Base-by-base conservation (phyloP, 2,329 filamentous ascomycete genomes). In the Talaromyces atroroseus region DNA sequence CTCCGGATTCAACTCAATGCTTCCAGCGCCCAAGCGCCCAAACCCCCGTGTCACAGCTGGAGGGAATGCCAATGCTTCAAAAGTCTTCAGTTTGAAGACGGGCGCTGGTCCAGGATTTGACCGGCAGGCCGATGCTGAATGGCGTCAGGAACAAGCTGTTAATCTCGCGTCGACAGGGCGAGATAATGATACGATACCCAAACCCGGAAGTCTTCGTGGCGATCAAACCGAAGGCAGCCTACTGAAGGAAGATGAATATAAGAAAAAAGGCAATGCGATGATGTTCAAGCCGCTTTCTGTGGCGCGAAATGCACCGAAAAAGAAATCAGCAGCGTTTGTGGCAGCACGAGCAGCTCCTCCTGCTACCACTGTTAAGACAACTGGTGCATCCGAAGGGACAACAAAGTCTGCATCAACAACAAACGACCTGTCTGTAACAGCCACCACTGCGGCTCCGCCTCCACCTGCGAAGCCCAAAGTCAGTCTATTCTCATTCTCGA, bases 231-330 rank as follows among this genome's bases (percentile, higher is more conserved):
- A 60, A 20, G 47, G 46, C 16, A 48, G 51, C 23, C 45, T 60
- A 49, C 57, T 51, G 32, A 61, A 59, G 44, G 51, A 65, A 5
- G 68, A 68, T n/a, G 66, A 72, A 38, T 62, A 68, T 21, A 80
- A 80, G 44, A 79, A 83, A 64, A 83, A 84, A 65, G 89, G 88
- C 20, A 94, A 92, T 64, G 84, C 90, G 12, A 83, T 92, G 71
- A 89, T 90, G 83, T 96, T 97, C 72, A 88, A 86, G 68, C 92
- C 92, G 3, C 77, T 96, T 38, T 96, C 92, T 1, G 91, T 96
- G 14, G 83, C 86, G 16, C 82, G 89, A 59, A 90, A 87, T 60
- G 80, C 85, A 29, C 82, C 82, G 60, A 90, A 88, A 74, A 90
- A 87, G 74, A 86, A 82, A 65, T 55, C 51, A 14, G 60, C 44